phyloP scores from a whole-genome alignment of 192 early-diverging fungal genomes.

The Umbelopsis sp. region DNA sequence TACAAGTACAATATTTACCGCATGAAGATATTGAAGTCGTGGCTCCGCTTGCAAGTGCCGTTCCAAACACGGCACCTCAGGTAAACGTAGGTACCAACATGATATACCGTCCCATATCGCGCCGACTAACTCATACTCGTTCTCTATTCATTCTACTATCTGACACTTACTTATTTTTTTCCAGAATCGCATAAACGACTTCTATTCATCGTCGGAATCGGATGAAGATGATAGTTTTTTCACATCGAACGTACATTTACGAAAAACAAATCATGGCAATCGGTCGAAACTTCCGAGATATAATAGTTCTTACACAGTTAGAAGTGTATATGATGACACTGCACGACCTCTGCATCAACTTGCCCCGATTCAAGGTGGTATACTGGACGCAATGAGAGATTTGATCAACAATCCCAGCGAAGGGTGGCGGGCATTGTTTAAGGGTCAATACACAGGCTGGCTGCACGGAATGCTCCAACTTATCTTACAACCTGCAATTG shows the following conservation, averaged over 20 bases:
- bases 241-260: slow-evolving; percentile 33
- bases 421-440: slow-evolving; percentile 54
- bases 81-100: slow-evolving; percentile 8
- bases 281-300: background rate
- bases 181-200: background rate
- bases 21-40: slow-evolving; percentile 49
- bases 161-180: background rate
- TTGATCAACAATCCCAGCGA: slow-evolving; percentile 65
- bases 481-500: slow-evolving; percentile 76
- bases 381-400: slow-evolving; percentile 50
- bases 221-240: slow-evolving; percentile 29
- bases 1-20: slow-evolving; percentile 64
- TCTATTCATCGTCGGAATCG: slow-evolving; percentile 8
- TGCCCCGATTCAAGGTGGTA: slow-evolving; percentile 54
- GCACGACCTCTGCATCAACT: slow-evolving; percentile 63
- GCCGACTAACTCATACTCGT: too few relatives aligned
- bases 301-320: slow-evolving; percentile 11
- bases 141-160: background rate
- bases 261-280: background rate
- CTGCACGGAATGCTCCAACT: slow-evolving; percentile 68
- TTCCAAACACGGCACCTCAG: slow-evolving; percentile 28
- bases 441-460: slow-evolving; percentile 74
- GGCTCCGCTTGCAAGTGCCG: slow-evolving; percentile 22
- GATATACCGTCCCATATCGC: too few relatives aligned
- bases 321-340: slow-evolving; percentile 49